Evolutionary conservation across 768 basidiomycete genomes (phyloP).

Genomic region (Amanita rubescens): DNA sequence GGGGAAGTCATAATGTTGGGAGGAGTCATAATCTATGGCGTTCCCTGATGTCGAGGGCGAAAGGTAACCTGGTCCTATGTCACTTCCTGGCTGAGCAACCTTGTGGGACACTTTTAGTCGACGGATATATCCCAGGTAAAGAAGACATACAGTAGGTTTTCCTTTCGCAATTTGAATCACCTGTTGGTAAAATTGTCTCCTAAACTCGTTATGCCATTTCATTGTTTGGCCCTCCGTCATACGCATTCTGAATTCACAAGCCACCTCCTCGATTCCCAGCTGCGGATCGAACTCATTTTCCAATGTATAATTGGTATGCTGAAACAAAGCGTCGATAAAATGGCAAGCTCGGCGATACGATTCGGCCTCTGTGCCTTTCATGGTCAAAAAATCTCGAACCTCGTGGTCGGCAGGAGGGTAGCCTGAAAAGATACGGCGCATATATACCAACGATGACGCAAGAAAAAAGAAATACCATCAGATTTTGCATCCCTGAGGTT

Average conservation of each 20-base stretch:
- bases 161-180: background rate
- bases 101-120: background rate
- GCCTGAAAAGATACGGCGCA: background rate
- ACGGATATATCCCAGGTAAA: constrained; percentile 1
- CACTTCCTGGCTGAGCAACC: background rate
- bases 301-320: background rate
- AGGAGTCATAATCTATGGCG: background rate
- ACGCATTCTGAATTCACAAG: constrained; percentile 1
- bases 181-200: background rate
- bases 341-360: background rate
- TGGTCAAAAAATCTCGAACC: constrained; percentile 1
- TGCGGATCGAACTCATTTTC: background rate
- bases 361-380: background rate
- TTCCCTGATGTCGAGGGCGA: background rate
- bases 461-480: background rate
- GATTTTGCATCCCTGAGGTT: constrained; percentile 1
- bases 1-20: too few species aligned
- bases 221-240: background rate
- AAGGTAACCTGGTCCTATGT: background rate
- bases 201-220: background rate
- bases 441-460: background rate
- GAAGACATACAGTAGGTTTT: background rate
- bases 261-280: background rate
- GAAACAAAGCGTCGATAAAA: background rate
- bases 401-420: background rate